Base-by-base conservation (phyloP, 2,329 filamentous ascomycete species). In the Chaetomium globosum region DNA sequence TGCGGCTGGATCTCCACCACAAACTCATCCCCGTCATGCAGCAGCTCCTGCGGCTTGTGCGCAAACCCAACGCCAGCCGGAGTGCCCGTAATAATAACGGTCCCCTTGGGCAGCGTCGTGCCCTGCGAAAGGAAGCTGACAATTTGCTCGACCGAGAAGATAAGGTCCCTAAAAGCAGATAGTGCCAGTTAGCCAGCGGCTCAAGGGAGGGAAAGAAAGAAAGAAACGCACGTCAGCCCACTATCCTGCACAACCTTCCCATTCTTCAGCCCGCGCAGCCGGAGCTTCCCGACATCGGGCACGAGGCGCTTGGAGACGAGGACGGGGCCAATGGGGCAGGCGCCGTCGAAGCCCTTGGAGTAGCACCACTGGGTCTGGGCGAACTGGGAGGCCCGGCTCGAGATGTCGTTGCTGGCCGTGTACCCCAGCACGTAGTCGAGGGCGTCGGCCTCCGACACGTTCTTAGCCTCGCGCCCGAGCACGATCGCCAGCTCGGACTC, bases 371-470 rank as follows among this genome's bases (percentile, higher is more conserved):
- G 84, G 58, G 77, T 78, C 72, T 83, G 80, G 26, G 79, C 77
- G 69, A 82, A 79, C 76, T 88, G 86, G 61, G 79, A 79, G 59
- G 83, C 81, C 4, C 86, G 82, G 66, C 82, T 84, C 2, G 85
- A 87, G 7, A 89, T 82, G 71, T 89, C 87, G 75, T 89, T 89
- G 71, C 82, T 67, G 9, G 74, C 74, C 43, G 73, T 74, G 69
- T 89, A 89, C 31, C 87, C 87, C 1, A 89, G 81, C 4, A 89
- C 80, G 70, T 88, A 87, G 68, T 83, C 80, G 59, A 85, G 72
- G 5, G 85, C 85, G 31, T 87, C 80, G 0, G 77, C 79, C 69
- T 86, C 84, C 54, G 79, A 76, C 10, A 87, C 83, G 68, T 88
- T 85, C 69, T 83, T 82, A 30, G 78, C 77, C 13, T 77, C 73